phyloP scores from a whole-genome alignment of 1,139 yeast species.

The Zygosaccharomyces pseudobailii region DNA sequence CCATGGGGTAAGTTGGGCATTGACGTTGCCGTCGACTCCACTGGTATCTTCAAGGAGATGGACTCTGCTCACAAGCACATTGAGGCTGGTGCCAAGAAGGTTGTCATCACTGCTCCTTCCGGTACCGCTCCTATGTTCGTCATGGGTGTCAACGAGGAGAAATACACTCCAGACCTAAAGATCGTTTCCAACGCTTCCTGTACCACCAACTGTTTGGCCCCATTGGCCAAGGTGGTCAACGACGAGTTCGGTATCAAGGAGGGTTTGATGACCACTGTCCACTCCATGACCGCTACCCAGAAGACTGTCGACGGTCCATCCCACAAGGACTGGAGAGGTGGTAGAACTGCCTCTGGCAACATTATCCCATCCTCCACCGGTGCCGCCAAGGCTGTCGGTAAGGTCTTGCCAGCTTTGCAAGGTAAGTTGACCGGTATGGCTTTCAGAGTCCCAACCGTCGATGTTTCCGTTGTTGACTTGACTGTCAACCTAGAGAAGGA shows the following conservation, averaged over 20 bases:
- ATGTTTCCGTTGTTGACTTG: conserved; percentile 76
- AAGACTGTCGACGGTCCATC: conserved; percentile 92
- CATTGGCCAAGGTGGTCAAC: conserved; percentile 78
- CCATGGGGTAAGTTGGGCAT: conserved; percentile 81
- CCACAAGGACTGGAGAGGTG: conserved; percentile 95
- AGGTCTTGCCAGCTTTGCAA: conserved; percentile 78
- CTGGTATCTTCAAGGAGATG: conserved; percentile 78
- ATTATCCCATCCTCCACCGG: conserved; percentile 87
- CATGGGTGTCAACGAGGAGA: conserved; percentile 75
- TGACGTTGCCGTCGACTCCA: conserved; percentile 78
- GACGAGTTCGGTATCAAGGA: conserved; percentile 77
- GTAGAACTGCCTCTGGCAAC: conserved; percentile 90
- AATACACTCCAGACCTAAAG: conserved; percentile 64
- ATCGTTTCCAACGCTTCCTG: conserved; percentile 84
- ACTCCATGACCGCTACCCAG: conserved; percentile 85
- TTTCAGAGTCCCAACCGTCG: conserved; percentile 84
- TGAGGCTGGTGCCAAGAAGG: conserved; percentile 87
- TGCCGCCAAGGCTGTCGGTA: conserved; percentile 92
- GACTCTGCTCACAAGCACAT: conserved; percentile 80
- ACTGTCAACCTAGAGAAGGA: conserved; percentile 65
- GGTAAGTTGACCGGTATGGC: conserved; percentile 90
- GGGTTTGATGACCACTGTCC: conserved; percentile 88
- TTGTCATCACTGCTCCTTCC: conserved; percentile 82
- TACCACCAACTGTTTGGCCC: conserved; percentile 88
- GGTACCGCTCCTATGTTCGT: conserved; percentile 88